A percentile compares a stretch with the other conserved stretches of the same genome.
Evolutionary conservation across 441 rosid species (phyloP).

Genomic region (Bruguiera hainesii): DNA sequence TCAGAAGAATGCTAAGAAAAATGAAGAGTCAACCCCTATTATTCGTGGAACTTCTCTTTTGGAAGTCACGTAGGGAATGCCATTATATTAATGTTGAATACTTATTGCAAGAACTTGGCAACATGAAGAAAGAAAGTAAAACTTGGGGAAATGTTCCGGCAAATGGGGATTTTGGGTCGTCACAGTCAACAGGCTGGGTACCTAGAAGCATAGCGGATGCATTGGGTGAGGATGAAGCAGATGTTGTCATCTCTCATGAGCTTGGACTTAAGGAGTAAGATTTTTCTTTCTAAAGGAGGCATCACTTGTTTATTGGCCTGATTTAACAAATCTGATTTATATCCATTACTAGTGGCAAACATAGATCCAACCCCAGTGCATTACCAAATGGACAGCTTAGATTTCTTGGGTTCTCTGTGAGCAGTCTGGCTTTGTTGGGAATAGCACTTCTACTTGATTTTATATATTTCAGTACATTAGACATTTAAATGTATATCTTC

Average conservation of each 20-base stretch:
- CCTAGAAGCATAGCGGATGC: constrained; percentile 93
- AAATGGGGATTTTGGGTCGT: constrained; percentile 45
- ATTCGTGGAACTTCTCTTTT: constrained; percentile 91
- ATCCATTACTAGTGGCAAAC: too few species aligned
- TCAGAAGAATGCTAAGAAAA: constrained; percentile 76
- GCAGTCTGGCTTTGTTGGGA: constrained; percentile 12
- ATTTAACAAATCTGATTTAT: background rate
- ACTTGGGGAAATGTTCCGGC: constrained; percentile 36
- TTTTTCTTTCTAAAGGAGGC: background rate
- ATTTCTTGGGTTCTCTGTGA: background rate
- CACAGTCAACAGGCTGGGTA: constrained; percentile 48
- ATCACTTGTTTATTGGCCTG: constrained; percentile 14
- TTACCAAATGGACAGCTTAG: background rate
- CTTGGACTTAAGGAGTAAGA: constrained; percentile 37
- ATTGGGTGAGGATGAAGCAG: constrained; percentile 98
- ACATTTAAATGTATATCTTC: background rate
- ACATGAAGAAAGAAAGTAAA: constrained; percentile 55
- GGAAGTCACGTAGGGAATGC: constrained; percentile 89
- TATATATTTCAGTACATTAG: constrained; percentile 1
- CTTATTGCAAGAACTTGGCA: constrained; percentile 75
- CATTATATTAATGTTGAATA: constrained; percentile 83
- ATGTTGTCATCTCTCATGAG: constrained; percentile 74
- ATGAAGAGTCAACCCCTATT: constrained; percentile 93
- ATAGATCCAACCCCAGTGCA: too few species aligned
- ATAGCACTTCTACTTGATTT: background rate